phyloP scores from a whole-genome alignment of 352 stramenopile species.

The Phytophthora pini region DNA sequence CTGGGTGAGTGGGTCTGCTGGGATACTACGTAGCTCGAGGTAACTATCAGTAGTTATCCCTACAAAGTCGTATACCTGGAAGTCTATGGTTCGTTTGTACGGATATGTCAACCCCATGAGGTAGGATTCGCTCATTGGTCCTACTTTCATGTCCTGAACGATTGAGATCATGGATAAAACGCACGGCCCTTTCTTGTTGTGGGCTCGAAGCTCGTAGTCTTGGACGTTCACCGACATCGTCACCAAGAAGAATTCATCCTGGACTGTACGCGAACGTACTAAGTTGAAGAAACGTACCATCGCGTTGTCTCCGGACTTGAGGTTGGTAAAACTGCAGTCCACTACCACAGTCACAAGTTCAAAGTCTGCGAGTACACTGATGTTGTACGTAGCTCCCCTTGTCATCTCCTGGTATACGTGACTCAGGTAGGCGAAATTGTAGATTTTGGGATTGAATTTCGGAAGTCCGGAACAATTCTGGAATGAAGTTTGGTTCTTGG shows the following conservation, averaged over 20 bases:
- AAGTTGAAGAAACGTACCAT: slow-evolving; percentile 42
- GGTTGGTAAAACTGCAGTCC: slow-evolving; percentile 44
- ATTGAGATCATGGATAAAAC: slow-evolving; percentile 34
- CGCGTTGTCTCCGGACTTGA: slow-evolving; percentile 25
- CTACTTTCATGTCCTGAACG: slow-evolving; percentile 25
- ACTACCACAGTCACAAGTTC: slow-evolving; percentile 52
- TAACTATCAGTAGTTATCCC: slow-evolving; percentile 24
- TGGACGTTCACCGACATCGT: slow-evolving; percentile 40
- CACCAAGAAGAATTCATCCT: slow-evolving; percentile 26
- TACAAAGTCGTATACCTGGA: slow-evolving; percentile 37
- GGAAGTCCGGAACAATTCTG: slow-evolving; percentile 17
- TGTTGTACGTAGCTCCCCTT: slow-evolving; percentile 37
- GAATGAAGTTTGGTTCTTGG: slow-evolving; percentile 20
- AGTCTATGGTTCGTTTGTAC: slow-evolving; percentile 35
- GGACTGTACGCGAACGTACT: slow-evolving; percentile 18
- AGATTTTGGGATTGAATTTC: slow-evolving; percentile 34
- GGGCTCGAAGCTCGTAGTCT: slow-evolving; percentile 32
- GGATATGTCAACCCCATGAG: slow-evolving; percentile 37
- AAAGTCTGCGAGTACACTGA: slow-evolving; percentile 34
- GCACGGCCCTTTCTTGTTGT: slow-evolving; percentile 26
- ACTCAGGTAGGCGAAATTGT: slow-evolving; percentile 45
- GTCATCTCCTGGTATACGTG: slow-evolving; percentile 31
- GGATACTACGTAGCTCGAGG: slow-evolving; percentile 30
- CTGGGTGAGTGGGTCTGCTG: slow-evolving; percentile 9
- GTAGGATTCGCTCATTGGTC: slow-evolving; percentile 21